phyloP scores from a whole-genome alignment of 2,329 filamentous ascomycete genomes.

The Cylindrodendrum hubeiense region DNA sequence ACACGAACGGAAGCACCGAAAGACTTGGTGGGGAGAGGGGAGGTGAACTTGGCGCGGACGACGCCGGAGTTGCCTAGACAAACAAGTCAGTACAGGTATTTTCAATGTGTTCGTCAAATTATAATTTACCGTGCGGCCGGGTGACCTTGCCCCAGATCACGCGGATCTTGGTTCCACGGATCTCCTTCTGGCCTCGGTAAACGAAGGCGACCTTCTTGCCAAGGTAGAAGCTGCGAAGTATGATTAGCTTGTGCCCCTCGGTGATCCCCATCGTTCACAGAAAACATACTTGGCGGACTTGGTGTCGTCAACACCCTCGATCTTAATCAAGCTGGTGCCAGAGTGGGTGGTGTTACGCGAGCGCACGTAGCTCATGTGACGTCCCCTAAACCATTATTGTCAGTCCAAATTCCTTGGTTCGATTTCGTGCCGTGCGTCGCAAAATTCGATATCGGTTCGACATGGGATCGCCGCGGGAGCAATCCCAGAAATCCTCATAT shows the following conservation, averaged over 20 bases:
- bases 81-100: conserved; percentile 30
- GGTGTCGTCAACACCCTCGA: conserved; percentile 95
- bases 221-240: conserved; percentile 81
- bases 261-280: background rate
- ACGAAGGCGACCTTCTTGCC: conserved; percentile 99
- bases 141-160: conserved; percentile 99
- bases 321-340: conserved; percentile 95
- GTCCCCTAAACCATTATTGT: conserved; percentile 75
- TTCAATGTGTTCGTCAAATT: conserved; percentile 1
- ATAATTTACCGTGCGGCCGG: conserved; percentile 85
- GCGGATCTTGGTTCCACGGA: conserved; percentile 97
- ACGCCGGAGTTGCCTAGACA: conserved; percentile 91
- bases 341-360: conserved; percentile 92
- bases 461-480: conserved; percentile 29
- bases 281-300: conserved; percentile 83
- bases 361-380: conserved; percentile 98
- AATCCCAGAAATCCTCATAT: conserved; percentile 27
- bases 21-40: conserved; percentile 95
- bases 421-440: conserved; percentile 40
- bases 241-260: conserved; percentile 42
- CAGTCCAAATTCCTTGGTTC: conserved; percentile 44
- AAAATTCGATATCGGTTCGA: conserved; percentile 41
- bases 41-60: conserved; percentile 96
- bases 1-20: conserved; percentile 97
- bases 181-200: conserved; percentile 94